Base-by-base conservation (phyloP, 768 basidiomycete species). In the Calocera cornea region DNA sequence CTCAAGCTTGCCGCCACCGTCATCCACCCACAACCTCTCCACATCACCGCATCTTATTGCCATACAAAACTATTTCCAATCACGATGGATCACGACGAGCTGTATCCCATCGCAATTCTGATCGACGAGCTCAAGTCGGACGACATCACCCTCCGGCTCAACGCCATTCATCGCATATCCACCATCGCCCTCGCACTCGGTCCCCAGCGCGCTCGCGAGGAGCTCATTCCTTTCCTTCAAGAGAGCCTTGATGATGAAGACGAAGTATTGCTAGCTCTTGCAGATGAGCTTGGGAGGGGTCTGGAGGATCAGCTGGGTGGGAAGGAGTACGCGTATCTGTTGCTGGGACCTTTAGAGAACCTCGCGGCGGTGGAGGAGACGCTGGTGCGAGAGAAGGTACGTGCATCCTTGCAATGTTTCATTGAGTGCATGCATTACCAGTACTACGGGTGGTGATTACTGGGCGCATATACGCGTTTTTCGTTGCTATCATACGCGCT, bases 201-300 rank as follows among this genome's bases (percentile, higher is more conserved):
- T 5, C 87, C 93, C 47, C 90, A 95, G 81, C 90, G 97, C 72
- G 91, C 95, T 29, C 86, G 95, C 70, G 90, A 93, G 66, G 97
- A 99, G 76, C 85, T 99, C 72, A 85, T 99, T 70, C 92, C 94
- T 1, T 99, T 99, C 81, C 85, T 99, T 66, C 92, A 94, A 79
- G 95, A 99, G 74, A 95, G 93, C n/a, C 87, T 99, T 71, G 97
- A 99, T 77, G 97, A 99, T 74, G 97, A 99, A 78, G 97, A 99
- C 77, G 97, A 99, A 74, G 95, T 99, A 34, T 81, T 99, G 44
- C 83, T 99, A 50, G 95, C 95, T 3, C 81, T 99, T 64, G 93
- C 95, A 22, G 95, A 98, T 72, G 97, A 98, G 75, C 80, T 99
- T 24, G 97, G 97, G 44, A 84, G 84, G 75, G 87, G 84, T 74